Evolutionary conservation across 805 yeast species (phyloP).

Genomic region (Danielia oregonensis): DNA sequence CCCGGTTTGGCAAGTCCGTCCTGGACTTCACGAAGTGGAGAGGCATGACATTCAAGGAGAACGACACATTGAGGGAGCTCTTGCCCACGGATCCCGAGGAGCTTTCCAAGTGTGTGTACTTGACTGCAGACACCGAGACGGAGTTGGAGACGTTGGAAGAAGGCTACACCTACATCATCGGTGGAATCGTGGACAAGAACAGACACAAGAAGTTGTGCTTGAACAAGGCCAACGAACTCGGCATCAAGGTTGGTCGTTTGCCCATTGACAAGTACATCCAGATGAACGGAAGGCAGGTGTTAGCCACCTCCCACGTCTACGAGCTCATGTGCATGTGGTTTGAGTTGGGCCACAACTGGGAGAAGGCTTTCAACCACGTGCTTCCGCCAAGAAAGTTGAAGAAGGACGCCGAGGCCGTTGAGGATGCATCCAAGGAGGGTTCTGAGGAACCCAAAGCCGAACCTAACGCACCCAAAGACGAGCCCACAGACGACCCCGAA

Average conservation of each 20-base stretch:
- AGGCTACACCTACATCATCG: constrained; percentile 77
- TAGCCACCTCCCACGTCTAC: constrained; percentile 94
- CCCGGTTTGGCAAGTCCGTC: constrained; percentile 64
- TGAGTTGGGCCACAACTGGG: constrained; percentile 73
- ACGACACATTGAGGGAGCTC: constrained; percentile 26
- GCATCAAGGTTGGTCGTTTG: constrained; percentile 68
- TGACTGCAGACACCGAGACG: constrained; percentile 85
- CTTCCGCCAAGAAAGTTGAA: constrained; percentile 72
- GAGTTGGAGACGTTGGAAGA: constrained; percentile 59
- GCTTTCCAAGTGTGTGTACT: constrained; percentile 50
- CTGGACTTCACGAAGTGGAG: constrained; percentile 66
- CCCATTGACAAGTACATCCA: constrained; percentile 86
- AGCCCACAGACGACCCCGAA: constrained; percentile 2
- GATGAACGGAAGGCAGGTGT: constrained; percentile 79
- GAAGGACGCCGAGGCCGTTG: constrained; percentile 4
- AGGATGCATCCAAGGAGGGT: constrained; percentile 3
- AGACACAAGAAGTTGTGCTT: constrained; percentile 78
- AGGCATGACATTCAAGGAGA: constrained; percentile 48
- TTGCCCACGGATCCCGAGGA: constrained; percentile 28
- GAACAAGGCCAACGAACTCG: constrained; percentile 72
- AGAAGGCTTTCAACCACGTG: constrained; percentile 77
- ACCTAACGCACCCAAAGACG: background rate
- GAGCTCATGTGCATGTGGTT: constrained; percentile 80
- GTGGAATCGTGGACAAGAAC: constrained; percentile 96
- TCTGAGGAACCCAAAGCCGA: constrained; percentile 2